Evolutionary conservation across 257 asterid genomes (phyloP).

Genomic region (Euphrasia confusa): DNA sequence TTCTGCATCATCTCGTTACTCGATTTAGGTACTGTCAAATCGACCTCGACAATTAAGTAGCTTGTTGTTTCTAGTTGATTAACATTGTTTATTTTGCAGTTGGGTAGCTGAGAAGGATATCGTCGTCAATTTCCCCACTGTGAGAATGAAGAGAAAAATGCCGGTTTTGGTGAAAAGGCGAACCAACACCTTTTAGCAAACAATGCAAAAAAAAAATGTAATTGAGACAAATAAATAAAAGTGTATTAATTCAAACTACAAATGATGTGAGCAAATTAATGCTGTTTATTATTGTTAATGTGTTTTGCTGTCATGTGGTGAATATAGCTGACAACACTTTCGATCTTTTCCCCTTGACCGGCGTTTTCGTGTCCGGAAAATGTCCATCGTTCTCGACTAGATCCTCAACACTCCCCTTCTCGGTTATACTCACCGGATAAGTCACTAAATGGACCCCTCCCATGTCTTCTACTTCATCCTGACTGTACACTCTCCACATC

Average conservation of each 20-base stretch:
- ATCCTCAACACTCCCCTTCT: conserved; percentile 55
- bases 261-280: too few species aligned
- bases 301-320: conserved; percentile 39
- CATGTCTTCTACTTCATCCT: conserved; percentile 66
- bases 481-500: conserved; percentile 69
- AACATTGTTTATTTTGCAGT: conserved; percentile 38
- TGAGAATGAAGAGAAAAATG: conserved; percentile 76
- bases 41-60: too few species aligned
- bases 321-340: conserved; percentile 55
- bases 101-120: conserved; percentile 84
- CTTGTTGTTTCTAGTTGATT: too few species aligned
- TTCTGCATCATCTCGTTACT: conserved; percentile 81
- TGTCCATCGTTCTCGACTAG: conserved; percentile 31
- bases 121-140: conserved; percentile 66
- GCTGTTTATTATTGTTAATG: too few species aligned
- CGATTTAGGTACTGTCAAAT: conserved; percentile 71
- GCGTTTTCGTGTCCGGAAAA: conserved; percentile 69
- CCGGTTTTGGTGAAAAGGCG: conserved; percentile 72
- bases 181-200: conserved; percentile 20
- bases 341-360: conserved; percentile 60
- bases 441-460: conserved; percentile 65
- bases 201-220: too few species aligned
- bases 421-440: conserved; percentile 57
- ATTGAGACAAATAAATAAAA: too few species aligned
- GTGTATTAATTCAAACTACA: background rate